Evolutionary conservation across 345 rosid genomes (phyloP), one percentile per base, ranked within the genome.

Genomic region (Diplotaxis tenuifolia): DNA sequence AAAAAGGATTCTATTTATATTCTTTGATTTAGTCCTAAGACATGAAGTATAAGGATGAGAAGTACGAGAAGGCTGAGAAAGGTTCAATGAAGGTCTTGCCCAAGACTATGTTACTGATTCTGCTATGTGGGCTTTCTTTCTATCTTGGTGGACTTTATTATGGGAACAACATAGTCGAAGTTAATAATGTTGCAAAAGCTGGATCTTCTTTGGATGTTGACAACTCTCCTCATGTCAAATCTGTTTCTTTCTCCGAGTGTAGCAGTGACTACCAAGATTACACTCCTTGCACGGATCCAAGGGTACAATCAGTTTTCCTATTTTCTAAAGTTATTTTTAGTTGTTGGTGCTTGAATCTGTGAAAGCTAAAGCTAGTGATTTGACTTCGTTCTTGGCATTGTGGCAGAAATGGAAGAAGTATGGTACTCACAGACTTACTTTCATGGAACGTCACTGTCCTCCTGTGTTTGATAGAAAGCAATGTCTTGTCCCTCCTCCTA

Each of bases 261-360:
- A 84, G 90, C 78, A 78, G 67, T 27, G 86, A 87, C 67, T 92
- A 79, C 75, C 99, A 95, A 78, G 99, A 95, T 75, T 88, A 89
- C 87, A 95, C 99, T 66, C 97, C 99, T 0, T 95, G 99, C 86
- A 95, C 99, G 0, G 96, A 95, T 86, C 99, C 99, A 65, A 88
- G 72, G 96, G 99, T 92, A 84, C 1, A 16, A 29, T 66, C 23
- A 9, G 4, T 27, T 25, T n/a, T 21, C 1, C 1, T 10, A 10
- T 1, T 62, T 64, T 71, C 6, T 5, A n/a, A 14, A 23, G 50
- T 28, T n/a, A 1, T 56, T 3, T 53, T 22, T 22, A 28, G 21
- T 36, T 4, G 23, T 28, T 32, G 21, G 12, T 49, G 22, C 11
- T 58, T 65, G 72, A 58, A 34, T 71, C 9, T 59, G 57, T 34